Evolutionary conservation across 257 asterid species (phyloP).

Genomic region (Primulina tabacum): DNA sequence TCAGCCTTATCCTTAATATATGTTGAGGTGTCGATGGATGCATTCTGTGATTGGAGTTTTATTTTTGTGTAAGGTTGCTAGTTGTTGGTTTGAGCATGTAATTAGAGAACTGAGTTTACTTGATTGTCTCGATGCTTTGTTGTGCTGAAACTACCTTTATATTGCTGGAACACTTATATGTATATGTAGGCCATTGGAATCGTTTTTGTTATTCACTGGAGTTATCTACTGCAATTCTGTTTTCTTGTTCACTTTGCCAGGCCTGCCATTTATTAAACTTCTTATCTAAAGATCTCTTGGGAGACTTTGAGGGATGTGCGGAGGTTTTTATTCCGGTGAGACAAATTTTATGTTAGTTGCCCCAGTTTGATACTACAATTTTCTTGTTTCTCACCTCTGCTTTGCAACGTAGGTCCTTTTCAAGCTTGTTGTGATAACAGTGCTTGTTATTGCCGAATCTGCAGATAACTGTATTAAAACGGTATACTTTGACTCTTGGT

Average conservation of each 20-base stretch:
- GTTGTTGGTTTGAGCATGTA: conserved; percentile 2
- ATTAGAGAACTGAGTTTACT: background rate
- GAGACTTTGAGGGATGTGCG: conserved; percentile 95
- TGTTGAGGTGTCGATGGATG: conserved; percentile 16
- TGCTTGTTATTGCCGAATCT: conserved; percentile 97
- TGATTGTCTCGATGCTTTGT: background rate
- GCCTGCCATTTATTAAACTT: conserved; percentile 80
- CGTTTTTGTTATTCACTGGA: conserved; percentile 2
- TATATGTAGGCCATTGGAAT: conserved; percentile 1
- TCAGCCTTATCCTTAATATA: conserved; percentile 6
- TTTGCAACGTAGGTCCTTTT: conserved; percentile 78
- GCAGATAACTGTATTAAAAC: conserved; percentile 99
- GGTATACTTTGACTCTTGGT: conserved; percentile 37
- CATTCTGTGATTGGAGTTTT: conserved; percentile 18
- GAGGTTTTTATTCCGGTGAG: conserved; percentile 98
- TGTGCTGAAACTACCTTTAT: conserved; percentile 5
- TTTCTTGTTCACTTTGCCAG: conserved; percentile 36
- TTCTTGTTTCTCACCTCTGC: conserved; percentile 39
- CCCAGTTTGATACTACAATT: conserved; percentile 15
- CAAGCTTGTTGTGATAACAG: conserved; percentile 99
- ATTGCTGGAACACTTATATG: conserved; percentile 1
- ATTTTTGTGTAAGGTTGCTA: conserved; percentile 14
- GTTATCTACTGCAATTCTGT: conserved; percentile 15
- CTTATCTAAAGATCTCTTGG: conserved; percentile 94
- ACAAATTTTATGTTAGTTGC: conserved; percentile 24